Evolutionary conservation across 768 basidiomycete genomes (phyloP), one percentile per base, ranked within the genome.

Genomic region (Amanita exitialis): DNA sequence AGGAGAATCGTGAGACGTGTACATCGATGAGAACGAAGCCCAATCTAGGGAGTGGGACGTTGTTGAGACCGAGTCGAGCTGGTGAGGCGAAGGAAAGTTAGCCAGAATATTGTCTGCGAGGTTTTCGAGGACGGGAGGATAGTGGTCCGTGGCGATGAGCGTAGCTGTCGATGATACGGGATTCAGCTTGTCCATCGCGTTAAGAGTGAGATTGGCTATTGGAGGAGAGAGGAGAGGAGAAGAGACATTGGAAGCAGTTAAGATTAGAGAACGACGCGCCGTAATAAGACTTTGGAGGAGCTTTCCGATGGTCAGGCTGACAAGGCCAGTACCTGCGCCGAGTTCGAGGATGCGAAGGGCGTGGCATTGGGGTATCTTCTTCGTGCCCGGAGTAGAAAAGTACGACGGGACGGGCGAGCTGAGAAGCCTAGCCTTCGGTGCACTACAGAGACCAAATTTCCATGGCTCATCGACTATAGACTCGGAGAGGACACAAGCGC

Each of bases 251-350:
- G 13, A 38, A 39, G 12, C 2, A n/a, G 6, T 6, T 0, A 21
- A 15, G 18, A 4, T 9, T n/a, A 28, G 8, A 20, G 32, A 21
- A 27, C 20, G 18, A 35, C 34, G 30, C 21, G 25, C 6, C 6
- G 49, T 30, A 0, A 18, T 23, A 13, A 49, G 38, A 20, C 41
- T 28, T 58, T 69, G 56, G 6, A 78, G 59, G 2, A 82, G 58
- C 57, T 76, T 79, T 1, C 74, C 77, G 0, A 75, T 60, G 0
- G 74, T 66, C 36, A 91, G 69, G 55, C 86, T 84, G 18, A 91
- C 80, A 10, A 93, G 73, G 1, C 90, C 90, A 0, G 91, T 92
- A 3, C 90, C 90, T 4, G 88, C 83, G 3, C 91, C 90, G 4
- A 93, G 76, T 64, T 94, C 90, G 27, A 93, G 74, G 21, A 88